Conservation (phyloP, 306 rosid species). For the Cucurbita maxima region DNA sequence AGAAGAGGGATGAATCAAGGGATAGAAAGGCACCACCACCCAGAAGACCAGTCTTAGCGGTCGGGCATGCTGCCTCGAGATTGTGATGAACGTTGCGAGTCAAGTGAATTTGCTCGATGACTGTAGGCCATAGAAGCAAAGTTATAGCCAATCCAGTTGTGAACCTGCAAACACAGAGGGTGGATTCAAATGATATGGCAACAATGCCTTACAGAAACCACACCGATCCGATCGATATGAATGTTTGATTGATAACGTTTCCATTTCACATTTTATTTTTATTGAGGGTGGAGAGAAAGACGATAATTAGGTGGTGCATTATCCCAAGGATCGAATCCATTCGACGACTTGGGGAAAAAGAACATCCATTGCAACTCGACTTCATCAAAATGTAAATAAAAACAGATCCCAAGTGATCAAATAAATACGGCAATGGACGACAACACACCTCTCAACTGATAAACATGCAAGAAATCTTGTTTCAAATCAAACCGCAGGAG, state of each 20-base stretch:
- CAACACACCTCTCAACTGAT: neutral
- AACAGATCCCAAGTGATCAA: neutral
- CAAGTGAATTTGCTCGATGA: constrained; percentile 37
- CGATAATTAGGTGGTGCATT: neutral
- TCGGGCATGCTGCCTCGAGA: constrained; percentile 27
- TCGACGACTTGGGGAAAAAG: neutral
- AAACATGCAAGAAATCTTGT: neutral
- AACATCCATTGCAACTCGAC: neutral
- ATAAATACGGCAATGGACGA: neutral
- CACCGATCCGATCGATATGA: no score
- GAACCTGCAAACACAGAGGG: constrained; percentile 22
- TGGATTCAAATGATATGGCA: neutral
- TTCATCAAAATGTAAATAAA: neutral
- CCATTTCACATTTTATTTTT: no score
- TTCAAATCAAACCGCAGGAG: neutral
- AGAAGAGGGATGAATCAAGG: constrained; percentile 62
- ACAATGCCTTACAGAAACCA: neutral
- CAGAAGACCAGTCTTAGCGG: constrained; percentile 72
- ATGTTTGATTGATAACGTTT: no score
- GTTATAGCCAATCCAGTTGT: constrained; percentile 43
- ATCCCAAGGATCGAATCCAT: neutral
- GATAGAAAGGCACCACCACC: constrained; percentile 91
- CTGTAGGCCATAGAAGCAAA: constrained; percentile 43
- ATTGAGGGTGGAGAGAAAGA: neutral
- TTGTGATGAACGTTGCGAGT: constrained; percentile 20